Percentiles rank a stretch among this genome's conserved stretches.
phyloP scores from a whole-genome alignment of 202 grass and related monocot species.

The Panicum virgatum region DNA sequence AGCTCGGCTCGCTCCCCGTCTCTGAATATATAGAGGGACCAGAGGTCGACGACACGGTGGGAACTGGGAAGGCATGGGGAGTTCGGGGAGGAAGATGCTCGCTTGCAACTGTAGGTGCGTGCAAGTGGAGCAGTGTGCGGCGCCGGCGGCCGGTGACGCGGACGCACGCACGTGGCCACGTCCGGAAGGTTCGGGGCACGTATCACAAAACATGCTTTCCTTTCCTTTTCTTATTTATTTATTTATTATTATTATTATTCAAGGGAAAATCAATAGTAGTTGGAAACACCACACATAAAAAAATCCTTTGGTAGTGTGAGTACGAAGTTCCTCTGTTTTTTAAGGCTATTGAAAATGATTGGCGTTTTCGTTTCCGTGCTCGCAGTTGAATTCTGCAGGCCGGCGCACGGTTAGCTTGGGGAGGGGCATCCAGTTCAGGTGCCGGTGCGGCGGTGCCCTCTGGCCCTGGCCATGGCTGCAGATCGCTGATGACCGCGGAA shows the following conservation, averaged over 20 bases:
- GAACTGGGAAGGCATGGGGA: neutral
- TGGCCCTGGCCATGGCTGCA: neutral
- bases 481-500: neutral
- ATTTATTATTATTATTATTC: too few species aligned
- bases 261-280: neutral
- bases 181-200: conserved; percentile 18
- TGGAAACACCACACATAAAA: too few species aligned
- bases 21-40: neutral
- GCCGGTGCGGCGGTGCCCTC: neutral
- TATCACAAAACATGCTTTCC: neutral
- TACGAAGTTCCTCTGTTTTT: neutral
- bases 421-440: neutral
- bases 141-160: conserved; percentile 17
- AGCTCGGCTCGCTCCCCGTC: neutral
- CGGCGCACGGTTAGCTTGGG: too few species aligned
- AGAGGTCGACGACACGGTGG: neutral
- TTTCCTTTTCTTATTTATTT: neutral
- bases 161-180: neutral
- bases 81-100: neutral
- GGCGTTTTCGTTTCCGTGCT: neutral
- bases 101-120: neutral
- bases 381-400: neutral
- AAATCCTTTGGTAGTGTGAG: neutral
- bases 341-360: neutral
- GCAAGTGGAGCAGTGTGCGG: conserved; percentile 2